These are phyloP conservation scores for Camellia oleifera DNA, from an alignment of 179 eudicot species.

Conservation along the genomic window DNA sequence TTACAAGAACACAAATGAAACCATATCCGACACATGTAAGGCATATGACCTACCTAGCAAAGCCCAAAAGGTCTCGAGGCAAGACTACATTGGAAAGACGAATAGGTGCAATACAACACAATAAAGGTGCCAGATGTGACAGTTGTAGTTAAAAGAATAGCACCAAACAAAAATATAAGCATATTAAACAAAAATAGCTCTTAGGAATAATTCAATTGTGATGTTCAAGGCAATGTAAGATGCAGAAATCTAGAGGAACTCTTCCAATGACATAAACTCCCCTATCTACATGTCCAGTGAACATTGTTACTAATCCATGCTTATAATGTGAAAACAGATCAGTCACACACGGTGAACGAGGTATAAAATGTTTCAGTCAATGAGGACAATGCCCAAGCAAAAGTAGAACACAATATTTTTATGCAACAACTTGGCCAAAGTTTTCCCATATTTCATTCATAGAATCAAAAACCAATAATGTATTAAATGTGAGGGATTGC, in stretches of 20 bases:
- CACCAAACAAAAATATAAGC: background rate
- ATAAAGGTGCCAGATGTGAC: background rate
- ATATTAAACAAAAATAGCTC: background rate
- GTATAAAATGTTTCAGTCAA: background rate
- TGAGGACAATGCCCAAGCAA: background rate
- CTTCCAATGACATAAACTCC: background rate
- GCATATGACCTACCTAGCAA: background rate
- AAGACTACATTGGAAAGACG: background rate
- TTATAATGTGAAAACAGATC: background rate
- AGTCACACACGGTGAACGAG: background rate
- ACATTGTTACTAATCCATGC: background rate
- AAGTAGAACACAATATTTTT: background rate
- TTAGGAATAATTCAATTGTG: background rate
- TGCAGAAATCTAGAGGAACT: background rate
- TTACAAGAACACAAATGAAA: background rate
- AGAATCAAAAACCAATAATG: no score
- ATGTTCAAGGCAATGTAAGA: background rate
- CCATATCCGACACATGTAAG: background rate
- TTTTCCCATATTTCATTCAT: no score
- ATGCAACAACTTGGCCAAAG: background rate
- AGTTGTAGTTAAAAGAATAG: background rate
- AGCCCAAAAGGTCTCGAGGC: background rate
- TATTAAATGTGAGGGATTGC: no score
- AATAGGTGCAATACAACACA: background rate
- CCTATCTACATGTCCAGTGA: background rate